Base-by-base conservation (phyloP, 495 filamentous ascomycete genomes). In the Annulohypoxylon nitens region DNA sequence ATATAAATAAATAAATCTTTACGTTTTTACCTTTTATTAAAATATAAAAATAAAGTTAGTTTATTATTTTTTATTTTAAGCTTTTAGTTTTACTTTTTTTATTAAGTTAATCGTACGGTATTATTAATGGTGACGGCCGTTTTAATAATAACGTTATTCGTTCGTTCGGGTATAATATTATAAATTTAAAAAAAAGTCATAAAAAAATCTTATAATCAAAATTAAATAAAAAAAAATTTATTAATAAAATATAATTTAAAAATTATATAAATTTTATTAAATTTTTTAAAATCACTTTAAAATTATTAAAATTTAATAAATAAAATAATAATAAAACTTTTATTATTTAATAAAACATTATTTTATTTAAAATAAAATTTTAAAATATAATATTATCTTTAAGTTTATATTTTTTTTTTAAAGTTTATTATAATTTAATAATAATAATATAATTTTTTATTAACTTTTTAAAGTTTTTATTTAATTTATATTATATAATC, bases 351-450 rank as follows among this genome's bases (percentile, higher is more conserved):
- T 2, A 14, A 20, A 25, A 60, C 26, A 18, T 20, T 37, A 14
- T 60, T 60, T 26, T 43, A 60, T 60, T 60, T 43, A 60, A 60
- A 7, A 18, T 60, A 25, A 60, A 60, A 10, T 60, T 43, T 60
- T 60, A 60, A 60, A 60, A 60, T 23, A 60, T 60, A 41, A 60
- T 10, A 43, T 39, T 39, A 5, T 11, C 12, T 39, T 39, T 39
- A 39, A 39, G 8, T 39, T 39, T 39, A 39, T 39, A 39, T 39
- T 39, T 10, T 39, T 39, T 39, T 39, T 39, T 10, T 4, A 39
- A 39, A 8, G 33, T 10, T 39, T 39, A 39, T 39, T 39, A 39
- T 39, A 39, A 5, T 10, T 5, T 39, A 10, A 10, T 5, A 4
- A 39, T 39, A 39, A 39, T 39, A 5, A 5, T 39, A 39, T 39